phyloP scores from a whole-genome alignment of 495 filamentous ascomycete genomes.

The Annulohypoxylon maeteangense region DNA sequence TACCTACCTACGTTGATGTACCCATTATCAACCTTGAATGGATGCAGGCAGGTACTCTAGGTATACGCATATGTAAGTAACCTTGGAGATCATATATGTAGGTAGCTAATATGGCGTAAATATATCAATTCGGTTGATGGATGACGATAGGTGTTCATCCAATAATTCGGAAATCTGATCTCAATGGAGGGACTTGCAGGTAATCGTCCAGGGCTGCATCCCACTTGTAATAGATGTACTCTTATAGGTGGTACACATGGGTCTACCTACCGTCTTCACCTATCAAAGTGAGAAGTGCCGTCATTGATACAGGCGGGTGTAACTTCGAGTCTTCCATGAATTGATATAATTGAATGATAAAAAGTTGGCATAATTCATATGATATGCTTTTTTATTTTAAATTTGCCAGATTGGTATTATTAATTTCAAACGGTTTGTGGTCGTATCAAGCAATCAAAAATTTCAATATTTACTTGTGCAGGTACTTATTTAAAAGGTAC shows the following conservation, averaged over 20 bases:
- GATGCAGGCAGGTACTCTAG: background rate
- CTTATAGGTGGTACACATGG: constrained; percentile 27
- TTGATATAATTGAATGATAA: background rate
- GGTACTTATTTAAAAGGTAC: background rate
- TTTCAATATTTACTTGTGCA: background rate
- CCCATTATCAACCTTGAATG: background rate
- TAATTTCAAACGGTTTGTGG: background rate
- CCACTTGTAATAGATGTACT: constrained; percentile 27
- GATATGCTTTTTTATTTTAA: background rate
- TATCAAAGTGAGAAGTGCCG: constrained; percentile 5
- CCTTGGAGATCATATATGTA: background rate
- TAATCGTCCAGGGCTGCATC: constrained; percentile 26
- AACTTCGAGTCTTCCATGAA: background rate
- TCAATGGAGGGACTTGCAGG: constrained; percentile 18
- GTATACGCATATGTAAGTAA: background rate
- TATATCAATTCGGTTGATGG: background rate
- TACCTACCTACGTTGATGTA: background rate
- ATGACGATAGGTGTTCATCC: background rate
- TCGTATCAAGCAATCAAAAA: background rate
- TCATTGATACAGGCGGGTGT: background rate
- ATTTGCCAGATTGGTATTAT: background rate
- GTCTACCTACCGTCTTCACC: background rate
- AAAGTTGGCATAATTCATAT: background rate
- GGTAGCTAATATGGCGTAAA: background rate
- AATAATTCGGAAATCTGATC: constrained; percentile 1